Evolutionary conservation across 1,139 yeast genomes (phyloP).

Genomic region (Candida sp.): DNA sequence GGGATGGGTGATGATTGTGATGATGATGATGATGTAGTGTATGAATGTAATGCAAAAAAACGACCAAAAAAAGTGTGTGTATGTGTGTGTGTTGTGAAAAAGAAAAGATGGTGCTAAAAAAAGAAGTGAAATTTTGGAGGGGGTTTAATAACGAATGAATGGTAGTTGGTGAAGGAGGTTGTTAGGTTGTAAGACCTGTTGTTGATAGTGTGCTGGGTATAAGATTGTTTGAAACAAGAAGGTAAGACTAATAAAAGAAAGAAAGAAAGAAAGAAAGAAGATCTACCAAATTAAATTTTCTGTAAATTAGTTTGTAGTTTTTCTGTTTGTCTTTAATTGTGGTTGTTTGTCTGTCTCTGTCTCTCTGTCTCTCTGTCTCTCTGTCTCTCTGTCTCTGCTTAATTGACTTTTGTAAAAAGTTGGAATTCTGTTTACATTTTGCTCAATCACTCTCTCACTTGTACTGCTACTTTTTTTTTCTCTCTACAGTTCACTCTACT

Average conservation of each 20-base stretch:
- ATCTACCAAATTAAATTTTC: not conserved
- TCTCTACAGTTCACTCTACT: no score
- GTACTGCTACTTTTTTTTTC: no score
- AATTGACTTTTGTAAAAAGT: not conserved
- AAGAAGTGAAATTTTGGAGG: not conserved
- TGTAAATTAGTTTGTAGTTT: no score
- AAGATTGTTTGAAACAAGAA: not conserved
- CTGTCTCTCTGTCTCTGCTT: no score
- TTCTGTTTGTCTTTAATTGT: no score
- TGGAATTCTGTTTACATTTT: conserved; percentile 1
- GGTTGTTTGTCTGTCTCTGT: no score
- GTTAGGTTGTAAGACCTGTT: no score
- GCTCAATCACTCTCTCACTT: not conserved
- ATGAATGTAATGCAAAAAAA: not conserved
- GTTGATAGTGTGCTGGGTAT: not conserved
- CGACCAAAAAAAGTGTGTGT: not conserved
- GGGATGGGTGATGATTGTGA: not conserved
- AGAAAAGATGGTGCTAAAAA: not conserved
- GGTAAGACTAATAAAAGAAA: not conserved
- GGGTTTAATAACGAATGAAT: conserved; percentile 7
- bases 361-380: no score
- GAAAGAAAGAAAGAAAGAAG: not conserved
- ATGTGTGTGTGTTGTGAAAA: not conserved
- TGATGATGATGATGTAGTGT: not conserved
- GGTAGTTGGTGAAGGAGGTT: conserved; percentile 3